Evolutionary conservation across 257 asterid species (phyloP), one percentile per base, ranked within the genome.

Genomic region (Lavandula angustifolia): DNA sequence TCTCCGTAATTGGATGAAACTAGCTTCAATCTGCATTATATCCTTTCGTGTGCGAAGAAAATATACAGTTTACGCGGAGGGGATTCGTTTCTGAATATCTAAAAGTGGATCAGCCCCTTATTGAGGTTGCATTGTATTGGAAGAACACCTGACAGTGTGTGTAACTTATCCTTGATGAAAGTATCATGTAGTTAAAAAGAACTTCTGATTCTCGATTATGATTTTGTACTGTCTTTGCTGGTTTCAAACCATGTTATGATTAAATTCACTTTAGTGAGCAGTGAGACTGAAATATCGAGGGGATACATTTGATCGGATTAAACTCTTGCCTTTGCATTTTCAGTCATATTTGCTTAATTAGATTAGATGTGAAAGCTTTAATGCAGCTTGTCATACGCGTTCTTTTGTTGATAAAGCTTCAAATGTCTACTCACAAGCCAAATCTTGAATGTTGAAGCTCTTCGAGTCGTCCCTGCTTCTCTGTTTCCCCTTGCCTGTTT

Each of bases 361-460:
- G 1, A 13, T 14, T 17, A 16, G 41, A 0, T 22, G 27, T 22
- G 27, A 22, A 22, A 22, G 1, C 27, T 22, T 22, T 22, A 22
- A 2, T 22, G 27, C 27, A 22, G 27, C 27, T 22, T 22, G 27
- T 22, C 27, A 22, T 22, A 22, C 27, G n/a, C 40, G 22, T 47
- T 22, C 13, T 61, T 43, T 16, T 34, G 40, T 56, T 16, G 8
- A 47, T 56, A 9, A 7, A 18, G 31, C 69, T 43, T 62, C 6
- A 7, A 22, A 42, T 9, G 47, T 62, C 52, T 31, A 29, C 32
- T 32, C 38, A 0, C 50, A 12, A 35, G 8, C 16, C 63, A 56
- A 63, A 55, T 31, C 10, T 43, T 44, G 65, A 42, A 55, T 58
- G 38, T 38, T 56, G 44, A 29, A 65, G 17, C 47, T 42, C 18